Base-by-base conservation (phyloP, 495 filamentous ascomycete genomes). In the Lentithecium fluviatile region DNA sequence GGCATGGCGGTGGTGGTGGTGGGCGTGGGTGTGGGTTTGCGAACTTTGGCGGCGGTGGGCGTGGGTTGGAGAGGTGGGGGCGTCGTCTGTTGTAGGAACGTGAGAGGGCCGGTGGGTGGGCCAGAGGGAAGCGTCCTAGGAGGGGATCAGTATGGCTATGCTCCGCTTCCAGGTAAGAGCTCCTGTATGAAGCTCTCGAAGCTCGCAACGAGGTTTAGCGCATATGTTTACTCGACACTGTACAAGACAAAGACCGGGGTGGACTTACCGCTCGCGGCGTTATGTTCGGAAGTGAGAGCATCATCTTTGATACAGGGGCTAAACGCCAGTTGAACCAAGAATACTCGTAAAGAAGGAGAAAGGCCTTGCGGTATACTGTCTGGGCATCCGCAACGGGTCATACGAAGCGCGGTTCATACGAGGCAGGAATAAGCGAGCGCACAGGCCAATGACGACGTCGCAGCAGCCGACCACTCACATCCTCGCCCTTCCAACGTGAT, bases 121-220 rank as follows among this genome's bases (percentile, higher is more conserved):
- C 65, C 65, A 68, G 56, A 68, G 61, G 56, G 36, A 46, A 7
- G 51, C 52, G 43, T 68, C 65, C 65, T 68, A 36, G 13, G 5
- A 38, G 19, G 3, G 15, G 20, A 46, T 10, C 10, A 43, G 12
- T 60, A 23, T 24, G 43, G 20, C 24, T 51, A 3, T 21, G 45
- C 19, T 6, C 5, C 1, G 26, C 19, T 11, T 59, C 34, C 29
- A 4, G 11, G 26, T 36, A 6, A 6, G 8, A 45, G 19, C 24
- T 43, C 12, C 12, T 2, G 45, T 21, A 23, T 24, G 25, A 59
- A 23, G 21, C 20, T 52, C 42, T 24, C 13, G 48, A 24, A 52
- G 57, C 21, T 52, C 17, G 36, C 45, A 46, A 45, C 37, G 52
- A 34, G 57, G 48, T 20, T 37, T 24, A 37, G 47, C 49, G n/a